Evolutionary conservation across 371 early-diverging fungal species (phyloP).

Genomic region (Rhizopus arrhizus): DNA sequence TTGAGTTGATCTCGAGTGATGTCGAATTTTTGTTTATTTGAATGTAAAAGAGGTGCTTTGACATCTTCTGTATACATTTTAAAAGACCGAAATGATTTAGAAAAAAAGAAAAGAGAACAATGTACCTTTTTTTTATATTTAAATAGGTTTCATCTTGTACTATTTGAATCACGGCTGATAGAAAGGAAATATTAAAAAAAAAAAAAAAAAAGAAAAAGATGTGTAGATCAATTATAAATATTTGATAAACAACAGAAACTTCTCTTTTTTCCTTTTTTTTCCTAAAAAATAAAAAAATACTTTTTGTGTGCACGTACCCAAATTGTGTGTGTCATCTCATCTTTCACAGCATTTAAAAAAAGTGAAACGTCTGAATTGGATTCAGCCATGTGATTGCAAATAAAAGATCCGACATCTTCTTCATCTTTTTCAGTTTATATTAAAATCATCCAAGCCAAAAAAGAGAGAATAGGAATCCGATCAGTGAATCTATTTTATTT

Average conservation of each 20-base stretch:
- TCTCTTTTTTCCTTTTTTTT: conserved; percentile 7
- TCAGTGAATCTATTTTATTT: too few relatives aligned
- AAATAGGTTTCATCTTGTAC: conserved; percentile 1
- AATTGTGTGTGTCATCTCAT: too few relatives aligned
- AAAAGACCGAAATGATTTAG: background rate
- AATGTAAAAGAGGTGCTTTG: conserved; percentile 4
- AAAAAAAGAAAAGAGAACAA: background rate
- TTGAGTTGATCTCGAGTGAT: conserved; percentile 45
- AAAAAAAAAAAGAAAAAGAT: background rate
- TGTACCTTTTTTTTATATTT: background rate
- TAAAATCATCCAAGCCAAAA: too few relatives aligned
- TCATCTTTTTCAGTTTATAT: too few relatives aligned
- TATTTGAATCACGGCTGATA: background rate
- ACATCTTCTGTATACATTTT: conserved; percentile 5
- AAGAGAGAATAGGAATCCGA: too few relatives aligned
- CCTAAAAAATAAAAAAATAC: too few relatives aligned
- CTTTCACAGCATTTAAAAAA: too few relatives aligned
- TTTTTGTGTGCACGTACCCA: too few relatives aligned
- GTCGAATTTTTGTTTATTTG: conserved; percentile 26
- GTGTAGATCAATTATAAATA: conserved; percentile 4
- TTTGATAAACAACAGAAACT: conserved; percentile 13
- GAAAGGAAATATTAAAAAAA: too few relatives aligned
- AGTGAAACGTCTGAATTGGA: too few relatives aligned
- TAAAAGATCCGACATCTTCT: too few relatives aligned
- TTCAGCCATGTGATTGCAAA: too few relatives aligned